Base-by-base conservation (phyloP, 768 basidiomycete genomes). In the Termitomyces sp. region DNA sequence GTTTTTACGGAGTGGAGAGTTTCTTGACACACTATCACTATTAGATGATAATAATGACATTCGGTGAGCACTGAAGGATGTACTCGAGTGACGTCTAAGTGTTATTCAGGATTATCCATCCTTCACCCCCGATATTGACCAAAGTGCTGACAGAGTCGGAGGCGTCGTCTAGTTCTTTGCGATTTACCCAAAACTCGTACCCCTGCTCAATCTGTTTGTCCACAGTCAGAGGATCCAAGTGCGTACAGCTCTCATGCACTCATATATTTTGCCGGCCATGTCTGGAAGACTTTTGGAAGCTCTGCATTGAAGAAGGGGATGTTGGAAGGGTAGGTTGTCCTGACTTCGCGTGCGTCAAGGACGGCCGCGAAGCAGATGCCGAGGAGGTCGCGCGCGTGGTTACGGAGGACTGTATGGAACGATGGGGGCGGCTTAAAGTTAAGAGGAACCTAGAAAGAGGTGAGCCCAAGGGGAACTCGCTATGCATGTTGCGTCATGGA, bases 191-290 rank as follows among this genome's bases (percentile, higher is more conserved):
- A 53, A 78, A 75, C 15, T 83, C 87, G 0, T 89, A 89, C 68
- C 69, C 75, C 28, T 96, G 94, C 65, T 75, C 85, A 26, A 83
- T 96, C 50, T 96, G 94, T 68, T 71, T 95, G 4, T 78, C 80
- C 37, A 78, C 81, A 14, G 71, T 83, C 56, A 94, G 91, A 66
- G 94, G 94, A 44, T 77, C 81, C 14, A 81, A 82, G 61, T 94
- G 92, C 66, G 63, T 94, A 15, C 77, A 81, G 59, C 74, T 95
- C 49, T 66, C 73, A 2, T 95, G 93, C 65, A 70, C 71, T 1
- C 94, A 95, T 68, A 79, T 94, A 12, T 95, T 94, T 68, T 96
- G 94, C 67, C 81, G 83, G n/a, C 68, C 78, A 8, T 96, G 94
- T 66, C 69, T 96, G 28, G 76, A 77, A 52, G 86, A 88, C 51